Evolutionary conservation across 2,329 filamentous ascomycete species (phyloP), one percentile per base, ranked within the genome.

Genomic region (Botryotinia convoluta): DNA sequence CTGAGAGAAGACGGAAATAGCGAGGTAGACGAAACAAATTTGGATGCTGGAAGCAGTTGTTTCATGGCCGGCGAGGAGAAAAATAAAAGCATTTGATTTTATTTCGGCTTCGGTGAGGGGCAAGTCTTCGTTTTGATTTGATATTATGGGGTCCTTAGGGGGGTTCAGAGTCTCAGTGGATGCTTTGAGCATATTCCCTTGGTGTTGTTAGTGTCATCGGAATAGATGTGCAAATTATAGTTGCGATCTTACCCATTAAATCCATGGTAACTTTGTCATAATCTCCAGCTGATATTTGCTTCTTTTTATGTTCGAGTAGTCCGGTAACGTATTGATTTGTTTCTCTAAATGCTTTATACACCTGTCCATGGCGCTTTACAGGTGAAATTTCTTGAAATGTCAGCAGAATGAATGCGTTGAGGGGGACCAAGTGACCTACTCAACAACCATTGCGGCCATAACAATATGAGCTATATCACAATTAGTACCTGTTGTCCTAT

Each of bases 321-420:
- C 87, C 85, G 4, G 83, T 81, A 83, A 88, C 86, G 77, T 88
- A 88, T 74, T 83, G 79, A 26, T 83, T 82, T 84, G 85, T 87
- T 79, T 88, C 86, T 3, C 75, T 75, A 51, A 82, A 83, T 20
- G 85, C 82, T 69, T 79, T 78, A 29, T 83, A 82, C 16, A 84
- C 82, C 8, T 78, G 78, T 54, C 83, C 82, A 73, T 84, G 83
- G 1, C 82, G 64, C 71, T 85, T 82, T 72, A 86, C 77, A 7
- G 83, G 83, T 5, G 82, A 81, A 61, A 76, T 6, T 74, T 75
- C 77, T 73, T 26, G 3, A 14, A 77, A 65, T 69, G 63, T 59
- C 32, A 48, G 12, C 6, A 32, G 39, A 45, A 9, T 72, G 18
- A 68, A 37, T 8, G 64, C n/a, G 26, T 22, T 1, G 22, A 39